phyloP scores from a whole-genome alignment of 495 filamentous ascomycete genomes.

The Parathielavia hyrcaniae region DNA sequence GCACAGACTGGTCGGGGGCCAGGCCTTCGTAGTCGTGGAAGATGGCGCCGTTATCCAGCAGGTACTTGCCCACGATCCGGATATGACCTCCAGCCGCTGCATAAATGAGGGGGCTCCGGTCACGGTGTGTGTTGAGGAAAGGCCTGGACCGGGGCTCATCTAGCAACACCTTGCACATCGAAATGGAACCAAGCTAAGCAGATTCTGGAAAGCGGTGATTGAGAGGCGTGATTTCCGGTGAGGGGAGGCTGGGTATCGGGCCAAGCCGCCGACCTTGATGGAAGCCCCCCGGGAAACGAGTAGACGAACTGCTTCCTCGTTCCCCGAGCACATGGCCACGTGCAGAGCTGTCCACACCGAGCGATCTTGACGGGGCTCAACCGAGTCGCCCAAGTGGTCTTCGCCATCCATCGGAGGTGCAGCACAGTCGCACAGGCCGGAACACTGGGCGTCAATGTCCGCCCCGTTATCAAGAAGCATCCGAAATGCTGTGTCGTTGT shows the following conservation, averaged over 20 bases:
- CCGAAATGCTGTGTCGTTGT: not conserved
- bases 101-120: not conserved
- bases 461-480: conserved; percentile 3
- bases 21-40: not conserved
- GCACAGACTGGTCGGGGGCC: not conserved
- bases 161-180: not conserved
- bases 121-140: not conserved
- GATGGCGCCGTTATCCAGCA: not conserved
- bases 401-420: not conserved
- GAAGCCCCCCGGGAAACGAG: not conserved
- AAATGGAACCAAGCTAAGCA: not conserved
- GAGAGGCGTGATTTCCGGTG: not conserved
- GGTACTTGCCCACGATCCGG: not conserved
- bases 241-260: not conserved
- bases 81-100: conserved; percentile 1
- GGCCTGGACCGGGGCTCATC: not conserved
- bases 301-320: not conserved
- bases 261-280: not conserved
- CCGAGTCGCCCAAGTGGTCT: not conserved
- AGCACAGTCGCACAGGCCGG: conserved; percentile 3
- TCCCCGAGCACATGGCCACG: conserved; percentile 7
- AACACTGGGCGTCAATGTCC: not conserved
- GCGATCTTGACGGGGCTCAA: not conserved
- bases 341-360: conserved; percentile 6
- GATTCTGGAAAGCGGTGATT: not conserved